Percentiles rank a stretch among this genome's conserved stretches.
Conservation (phyloP, 352 stramenopile genomes). For the Pythium pectinolyticum region DNA sequence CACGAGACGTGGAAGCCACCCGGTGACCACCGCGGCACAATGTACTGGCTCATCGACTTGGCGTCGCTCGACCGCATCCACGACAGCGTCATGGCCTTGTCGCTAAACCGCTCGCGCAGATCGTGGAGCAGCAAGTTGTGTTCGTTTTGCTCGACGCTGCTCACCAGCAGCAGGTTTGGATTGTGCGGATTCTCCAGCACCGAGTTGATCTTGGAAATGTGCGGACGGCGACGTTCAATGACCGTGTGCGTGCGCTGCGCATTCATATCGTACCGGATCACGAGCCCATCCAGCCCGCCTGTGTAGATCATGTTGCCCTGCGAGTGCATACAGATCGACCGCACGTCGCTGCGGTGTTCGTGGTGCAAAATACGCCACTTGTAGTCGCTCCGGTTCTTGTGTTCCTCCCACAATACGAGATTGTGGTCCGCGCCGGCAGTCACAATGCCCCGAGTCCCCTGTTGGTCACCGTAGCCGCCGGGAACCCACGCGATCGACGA, state of each 20-base stretch:
- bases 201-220: constrained; percentile 83
- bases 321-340: constrained; percentile 77
- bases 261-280: constrained; percentile 76
- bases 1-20: constrained; percentile 48
- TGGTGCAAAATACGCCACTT: constrained; percentile 72
- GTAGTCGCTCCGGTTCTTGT: constrained; percentile 47
- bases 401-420: constrained; percentile 77
- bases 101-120: constrained; percentile 51
- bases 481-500: constrained; percentile 73
- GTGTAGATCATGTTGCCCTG: constrained; percentile 64
- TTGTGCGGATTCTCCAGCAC: constrained; percentile 84
- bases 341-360: constrained; percentile 78
- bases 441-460: constrained; percentile 54
- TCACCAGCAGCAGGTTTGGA: constrained; percentile 75
- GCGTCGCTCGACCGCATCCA: constrained; percentile 52
- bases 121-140: constrained; percentile 80
- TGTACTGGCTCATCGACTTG: constrained; percentile 79
- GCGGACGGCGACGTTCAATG: constrained; percentile 73
- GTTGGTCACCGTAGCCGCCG: constrained; percentile 41
- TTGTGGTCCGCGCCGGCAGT: constrained; percentile 72
- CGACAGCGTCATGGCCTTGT: constrained; percentile 59
- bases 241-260: constrained; percentile 37
- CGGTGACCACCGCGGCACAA: constrained; percentile 78
- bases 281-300: constrained; percentile 65
- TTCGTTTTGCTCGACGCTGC: constrained; percentile 58